Percentiles rank a stretch among this genome's conserved stretches.
Evolutionary conservation across 345 rosid genomes (phyloP).

Genomic region (Hibiscus tridactylites): DNA sequence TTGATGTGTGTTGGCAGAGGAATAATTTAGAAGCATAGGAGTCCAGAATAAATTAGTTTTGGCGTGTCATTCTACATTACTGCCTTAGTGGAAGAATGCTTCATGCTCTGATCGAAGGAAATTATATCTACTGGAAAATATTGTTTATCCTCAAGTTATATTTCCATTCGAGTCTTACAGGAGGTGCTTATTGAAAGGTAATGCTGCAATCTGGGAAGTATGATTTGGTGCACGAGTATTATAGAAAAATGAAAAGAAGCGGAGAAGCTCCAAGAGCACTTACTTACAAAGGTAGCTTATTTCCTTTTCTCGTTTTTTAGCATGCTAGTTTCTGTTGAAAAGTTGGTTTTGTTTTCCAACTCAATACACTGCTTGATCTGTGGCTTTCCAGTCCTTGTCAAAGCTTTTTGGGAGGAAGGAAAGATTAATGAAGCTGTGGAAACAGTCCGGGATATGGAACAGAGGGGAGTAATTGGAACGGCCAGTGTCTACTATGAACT

Average conservation of each 20-base stretch:
- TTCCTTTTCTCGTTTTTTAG: slow-evolving; percentile 3
- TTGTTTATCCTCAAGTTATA: slow-evolving; percentile 14
- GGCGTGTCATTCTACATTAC: background rate
- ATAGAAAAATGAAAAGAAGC: slow-evolving; percentile 64
- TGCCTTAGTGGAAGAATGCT: background rate
- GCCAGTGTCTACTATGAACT: slow-evolving; percentile 79
- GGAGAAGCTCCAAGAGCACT: slow-evolving; percentile 69
- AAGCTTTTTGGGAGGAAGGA: slow-evolving; percentile 77
- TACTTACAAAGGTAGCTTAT: slow-evolving; percentile 58
- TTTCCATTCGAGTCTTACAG: slow-evolving; percentile 45
- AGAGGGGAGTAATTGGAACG: slow-evolving; percentile 75
- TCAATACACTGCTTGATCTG: background rate
- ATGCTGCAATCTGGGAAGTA: slow-evolving; percentile 86
- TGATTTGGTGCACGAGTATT: slow-evolving; percentile 60
- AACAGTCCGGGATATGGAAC: slow-evolving; percentile 84
- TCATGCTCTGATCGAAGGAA: slow-evolving; percentile 5
- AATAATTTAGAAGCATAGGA: background rate
- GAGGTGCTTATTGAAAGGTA: slow-evolving; percentile 63
- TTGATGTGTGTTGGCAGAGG: background rate
- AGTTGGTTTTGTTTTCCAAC: background rate
- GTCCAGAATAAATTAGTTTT: background rate
- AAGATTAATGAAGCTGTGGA: slow-evolving; percentile 66
- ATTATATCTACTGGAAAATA: slow-evolving; percentile 5
- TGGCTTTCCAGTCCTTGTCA: slow-evolving; percentile 65
- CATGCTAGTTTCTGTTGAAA: slow-evolving; percentile 5